Conservation (phyloP, 2,329 filamentous ascomycete species). For the Stemphylium lycopersici region DNA sequence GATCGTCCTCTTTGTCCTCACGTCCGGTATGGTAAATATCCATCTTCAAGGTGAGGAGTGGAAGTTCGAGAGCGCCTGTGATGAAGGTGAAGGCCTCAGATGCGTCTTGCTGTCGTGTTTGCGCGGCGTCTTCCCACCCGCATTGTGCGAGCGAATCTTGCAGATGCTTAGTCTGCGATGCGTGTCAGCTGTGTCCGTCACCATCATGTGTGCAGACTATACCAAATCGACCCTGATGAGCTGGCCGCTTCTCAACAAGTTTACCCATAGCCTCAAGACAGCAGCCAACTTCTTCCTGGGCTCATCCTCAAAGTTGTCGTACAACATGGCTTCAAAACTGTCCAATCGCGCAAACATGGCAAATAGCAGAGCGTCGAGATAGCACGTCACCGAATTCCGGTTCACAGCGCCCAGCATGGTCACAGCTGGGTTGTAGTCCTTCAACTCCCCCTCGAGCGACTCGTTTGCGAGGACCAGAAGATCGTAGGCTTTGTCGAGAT, state of each 20-base stretch:
- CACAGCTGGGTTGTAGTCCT: conserved; percentile 73
- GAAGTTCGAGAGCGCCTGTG: conserved; percentile 85
- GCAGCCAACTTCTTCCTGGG: conserved; percentile 75
- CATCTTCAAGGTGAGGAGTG: conserved; percentile 87
- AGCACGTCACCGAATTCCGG: conserved; percentile 86
- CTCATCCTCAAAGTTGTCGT: conserved; percentile 76
- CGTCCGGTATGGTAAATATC: conserved; percentile 93
- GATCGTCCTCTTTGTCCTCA: conserved; percentile 81
- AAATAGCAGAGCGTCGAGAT: conserved; percentile 87
- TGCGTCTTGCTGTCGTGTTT: conserved; percentile 86
- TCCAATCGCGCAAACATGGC: conserved; percentile 93
- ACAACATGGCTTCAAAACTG: conserved; percentile 91
- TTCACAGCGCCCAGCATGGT: conserved; percentile 87
- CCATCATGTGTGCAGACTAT: conserved; percentile 34
- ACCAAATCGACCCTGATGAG: conserved; percentile 86
- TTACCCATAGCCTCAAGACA: conserved; percentile 87
- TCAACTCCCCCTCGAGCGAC: conserved; percentile 78
- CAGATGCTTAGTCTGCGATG: conserved; percentile 73
- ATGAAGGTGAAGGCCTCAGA: conserved; percentile 97
- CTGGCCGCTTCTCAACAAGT: conserved; percentile 82
- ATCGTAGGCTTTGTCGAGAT: conserved; percentile 75
- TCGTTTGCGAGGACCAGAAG: conserved; percentile 80
- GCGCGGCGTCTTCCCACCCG: conserved; percentile 82
- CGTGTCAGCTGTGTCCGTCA: not conserved
- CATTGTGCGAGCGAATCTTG: conserved; percentile 83